These are phyloP conservation scores for Periconia sp. DNA, from an alignment of 2,329 filamentous ascomycete genomes.

Conservation along the genomic window DNA sequence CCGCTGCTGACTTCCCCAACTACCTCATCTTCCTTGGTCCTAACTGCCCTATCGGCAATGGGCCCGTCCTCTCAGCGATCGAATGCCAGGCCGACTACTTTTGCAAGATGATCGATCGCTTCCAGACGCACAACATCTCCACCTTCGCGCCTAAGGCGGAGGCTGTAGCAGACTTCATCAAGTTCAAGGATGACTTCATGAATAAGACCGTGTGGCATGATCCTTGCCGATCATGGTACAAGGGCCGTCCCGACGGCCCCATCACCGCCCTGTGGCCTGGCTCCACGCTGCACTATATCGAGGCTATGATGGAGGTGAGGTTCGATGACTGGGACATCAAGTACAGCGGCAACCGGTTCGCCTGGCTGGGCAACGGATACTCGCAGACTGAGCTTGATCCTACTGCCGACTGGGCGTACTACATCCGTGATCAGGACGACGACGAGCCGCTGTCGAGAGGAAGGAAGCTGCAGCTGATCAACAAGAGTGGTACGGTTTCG, in stretches of 20 bases:
- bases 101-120: constrained; percentile 57
- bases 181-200: constrained; percentile 55
- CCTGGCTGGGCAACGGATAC: constrained; percentile 48
- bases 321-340: constrained; percentile 56
- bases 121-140: constrained; percentile 56
- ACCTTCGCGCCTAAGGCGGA: constrained; percentile 52
- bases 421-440: constrained; percentile 42
- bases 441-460: constrained; percentile 35
- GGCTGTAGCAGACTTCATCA: constrained; percentile 58
- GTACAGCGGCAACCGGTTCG: constrained; percentile 45
- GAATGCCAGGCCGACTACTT: constrained; percentile 59
- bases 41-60: constrained; percentile 51
- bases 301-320: constrained; percentile 53
- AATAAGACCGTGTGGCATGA: constrained; percentile 54
- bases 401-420: constrained; percentile 44
- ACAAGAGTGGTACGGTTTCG: constrained; percentile 37
- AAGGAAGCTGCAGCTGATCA: constrained; percentile 35
- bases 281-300: constrained; percentile 57
- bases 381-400: constrained; percentile 42
- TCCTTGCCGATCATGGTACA: constrained; percentile 54
- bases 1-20: constrained; percentile 56
- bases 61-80: constrained; percentile 51
- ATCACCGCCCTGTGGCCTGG: constrained; percentile 53
- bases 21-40: constrained; percentile 52
- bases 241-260: constrained; percentile 39